Evolutionary conservation across 2,329 filamentous ascomycete genomes (phyloP).

Genomic region (Camillea tinctor): DNA sequence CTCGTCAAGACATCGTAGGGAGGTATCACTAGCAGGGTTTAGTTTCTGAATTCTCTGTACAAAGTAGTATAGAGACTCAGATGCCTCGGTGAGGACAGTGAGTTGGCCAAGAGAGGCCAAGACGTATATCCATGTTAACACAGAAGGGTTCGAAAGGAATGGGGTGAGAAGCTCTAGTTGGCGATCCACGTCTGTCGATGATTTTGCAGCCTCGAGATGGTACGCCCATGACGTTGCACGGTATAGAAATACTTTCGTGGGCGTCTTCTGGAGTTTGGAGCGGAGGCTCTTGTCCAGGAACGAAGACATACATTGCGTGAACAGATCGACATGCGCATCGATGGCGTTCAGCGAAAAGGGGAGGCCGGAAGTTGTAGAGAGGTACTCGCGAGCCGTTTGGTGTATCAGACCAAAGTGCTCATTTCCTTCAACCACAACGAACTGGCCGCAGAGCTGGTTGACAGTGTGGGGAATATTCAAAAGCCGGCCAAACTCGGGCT

Average conservation of each 20-base stretch:
- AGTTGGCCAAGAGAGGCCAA: not conserved
- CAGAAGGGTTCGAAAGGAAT: not conserved
- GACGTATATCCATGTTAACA: not conserved
- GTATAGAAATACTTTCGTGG: not conserved
- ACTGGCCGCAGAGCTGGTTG: constrained; percentile 14
- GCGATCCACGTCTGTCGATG: not conserved
- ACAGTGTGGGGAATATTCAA: constrained; percentile 13
- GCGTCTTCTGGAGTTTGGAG: not conserved
- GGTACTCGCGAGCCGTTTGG: constrained; percentile 17
- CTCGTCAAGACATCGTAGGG: not conserved
- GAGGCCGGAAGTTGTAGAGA: not conserved
- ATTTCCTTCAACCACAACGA: constrained; percentile 10
- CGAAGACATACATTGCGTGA: not conserved
- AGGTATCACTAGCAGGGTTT: not conserved
- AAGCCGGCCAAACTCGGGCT: constrained; percentile 8
- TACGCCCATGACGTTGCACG: not conserved
- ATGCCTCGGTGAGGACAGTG: not conserved
- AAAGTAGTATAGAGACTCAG: not conserved
- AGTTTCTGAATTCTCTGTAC: not conserved
- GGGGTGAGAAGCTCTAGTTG: not conserved
- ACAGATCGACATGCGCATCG: not conserved
- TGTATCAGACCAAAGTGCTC: constrained; percentile 11
- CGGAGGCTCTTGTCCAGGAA: not conserved
- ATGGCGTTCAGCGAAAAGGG: not conserved
- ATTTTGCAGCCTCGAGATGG: not conserved